phyloP scores from a whole-genome alignment of 306 rosid genomes.

The Cucumis cinereus region DNA sequence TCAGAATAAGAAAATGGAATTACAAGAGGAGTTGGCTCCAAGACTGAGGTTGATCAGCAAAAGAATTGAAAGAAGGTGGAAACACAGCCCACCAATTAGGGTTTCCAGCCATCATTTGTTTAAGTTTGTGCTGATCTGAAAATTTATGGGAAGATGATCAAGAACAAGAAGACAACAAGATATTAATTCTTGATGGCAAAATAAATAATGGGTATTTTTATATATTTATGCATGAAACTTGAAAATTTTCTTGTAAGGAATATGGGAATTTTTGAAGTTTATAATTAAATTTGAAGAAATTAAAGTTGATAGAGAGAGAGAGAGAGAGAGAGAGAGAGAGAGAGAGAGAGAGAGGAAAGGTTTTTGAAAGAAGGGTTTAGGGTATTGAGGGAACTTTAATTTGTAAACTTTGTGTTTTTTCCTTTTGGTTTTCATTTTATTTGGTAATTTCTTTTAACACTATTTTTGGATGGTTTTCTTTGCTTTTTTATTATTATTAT shows the following conservation, averaged over 20 bases:
- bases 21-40: constrained; percentile 92
- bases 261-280: no score
- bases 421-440: not conserved
- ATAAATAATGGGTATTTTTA: no score
- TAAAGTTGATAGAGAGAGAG: not conserved
- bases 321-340: not conserved
- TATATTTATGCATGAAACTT: not conserved
- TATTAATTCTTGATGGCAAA: not conserved
- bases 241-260: no score
- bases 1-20: not conserved
- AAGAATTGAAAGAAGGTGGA: constrained; percentile 66
- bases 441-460: not conserved
- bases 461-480: not conserved
- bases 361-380: not conserved
- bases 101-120: constrained; percentile 86
- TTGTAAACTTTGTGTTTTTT: not conserved
- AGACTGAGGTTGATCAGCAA: constrained; percentile 44
- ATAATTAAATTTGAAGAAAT: no score
- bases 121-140: not conserved
- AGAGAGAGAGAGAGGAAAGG: not conserved
- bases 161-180: not conserved
- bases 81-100: constrained; percentile 88
- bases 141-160: not conserved
- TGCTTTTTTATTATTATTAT: not conserved
- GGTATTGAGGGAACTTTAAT: not conserved